Conservation (phyloP, 345 rosid genomes). For the Lenwebbia sp. region DNA sequence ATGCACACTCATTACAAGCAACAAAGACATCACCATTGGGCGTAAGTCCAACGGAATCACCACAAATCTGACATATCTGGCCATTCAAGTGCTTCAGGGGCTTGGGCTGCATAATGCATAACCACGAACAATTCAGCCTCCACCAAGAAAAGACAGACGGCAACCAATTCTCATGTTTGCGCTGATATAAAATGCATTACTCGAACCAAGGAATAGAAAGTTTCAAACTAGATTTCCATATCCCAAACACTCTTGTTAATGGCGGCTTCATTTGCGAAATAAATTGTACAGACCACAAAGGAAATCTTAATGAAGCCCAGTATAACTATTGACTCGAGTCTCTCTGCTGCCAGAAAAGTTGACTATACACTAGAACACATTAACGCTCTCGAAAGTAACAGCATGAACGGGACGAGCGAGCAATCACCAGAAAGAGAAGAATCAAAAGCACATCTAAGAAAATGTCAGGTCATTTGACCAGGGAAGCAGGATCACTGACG, state of each 20-base stretch:
- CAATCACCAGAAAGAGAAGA: not conserved
- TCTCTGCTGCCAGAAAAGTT: not conserved
- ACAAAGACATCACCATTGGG: conserved; percentile 70
- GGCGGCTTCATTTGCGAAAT: not conserved
- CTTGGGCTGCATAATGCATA: conserved; percentile 57
- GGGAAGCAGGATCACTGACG: not conserved
- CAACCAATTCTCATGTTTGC: conserved; percentile 1
- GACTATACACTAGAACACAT: not conserved
- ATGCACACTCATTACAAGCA: conserved; percentile 98
- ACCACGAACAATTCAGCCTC: not conserved
- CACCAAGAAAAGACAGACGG: not conserved
- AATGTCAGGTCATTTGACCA: not conserved
- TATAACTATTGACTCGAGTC: not conserved
- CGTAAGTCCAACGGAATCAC: conserved; percentile 65
- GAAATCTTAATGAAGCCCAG: not conserved
- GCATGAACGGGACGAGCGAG: not conserved
- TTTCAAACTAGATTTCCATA: not conserved
- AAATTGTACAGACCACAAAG: not conserved
- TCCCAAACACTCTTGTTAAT: not conserved
- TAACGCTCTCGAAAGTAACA: not conserved
- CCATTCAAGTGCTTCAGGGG: conserved; percentile 65
- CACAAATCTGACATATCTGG: conserved; percentile 92
- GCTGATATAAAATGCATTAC: not conserved
- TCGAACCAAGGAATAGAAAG: not conserved
- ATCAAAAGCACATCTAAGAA: not conserved